A percentile compares a stretch with the other conserved stretches of the same genome.
phyloP scores from a whole-genome alignment of 441 rosid species.

The Adansonia grandidieri region DNA sequence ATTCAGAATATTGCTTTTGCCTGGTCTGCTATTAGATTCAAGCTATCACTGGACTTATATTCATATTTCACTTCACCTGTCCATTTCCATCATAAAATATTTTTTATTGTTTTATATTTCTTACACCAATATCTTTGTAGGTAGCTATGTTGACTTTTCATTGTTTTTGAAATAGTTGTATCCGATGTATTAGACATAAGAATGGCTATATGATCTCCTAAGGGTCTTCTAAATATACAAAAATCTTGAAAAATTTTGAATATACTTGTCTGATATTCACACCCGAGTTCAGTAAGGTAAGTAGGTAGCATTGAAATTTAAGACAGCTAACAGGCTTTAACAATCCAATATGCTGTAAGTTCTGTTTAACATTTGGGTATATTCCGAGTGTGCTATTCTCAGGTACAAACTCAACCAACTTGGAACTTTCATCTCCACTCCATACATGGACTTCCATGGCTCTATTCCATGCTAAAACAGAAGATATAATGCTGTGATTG shows the following conservation, averaged over 20 bases:
- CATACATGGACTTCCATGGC: conserved; percentile 85
- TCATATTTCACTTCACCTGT: too few relatives aligned
- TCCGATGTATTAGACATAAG: too few relatives aligned
- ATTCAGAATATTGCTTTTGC: conserved; percentile 25
- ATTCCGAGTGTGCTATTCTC: conserved; percentile 54
- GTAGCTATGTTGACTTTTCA: too few relatives aligned
- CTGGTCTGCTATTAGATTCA: conserved; percentile 16
- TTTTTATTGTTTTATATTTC: not conserved
- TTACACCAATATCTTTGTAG: conserved; percentile 26
- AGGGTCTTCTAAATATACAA: too few relatives aligned
- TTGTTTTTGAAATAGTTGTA: too few relatives aligned
- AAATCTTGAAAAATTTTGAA: too few relatives aligned
- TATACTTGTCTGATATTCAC: too few relatives aligned
- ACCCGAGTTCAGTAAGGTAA: too few relatives aligned
- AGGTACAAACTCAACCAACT: conserved; percentile 81
- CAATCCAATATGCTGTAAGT: conserved; percentile 50
- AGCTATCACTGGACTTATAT: not conserved
- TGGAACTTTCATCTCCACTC: conserved; percentile 66
- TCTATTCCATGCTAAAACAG: conserved; percentile 83
- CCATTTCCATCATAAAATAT: not conserved
- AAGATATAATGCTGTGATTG: conserved; percentile 76
- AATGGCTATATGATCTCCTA: too few relatives aligned
- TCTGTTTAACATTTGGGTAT: conserved; percentile 26
- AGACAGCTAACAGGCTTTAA: too few relatives aligned
- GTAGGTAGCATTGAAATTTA: too few relatives aligned